Conservation (phyloP, 2,329 filamentous ascomycete species). For the Fonsecaea nubica region DNA sequence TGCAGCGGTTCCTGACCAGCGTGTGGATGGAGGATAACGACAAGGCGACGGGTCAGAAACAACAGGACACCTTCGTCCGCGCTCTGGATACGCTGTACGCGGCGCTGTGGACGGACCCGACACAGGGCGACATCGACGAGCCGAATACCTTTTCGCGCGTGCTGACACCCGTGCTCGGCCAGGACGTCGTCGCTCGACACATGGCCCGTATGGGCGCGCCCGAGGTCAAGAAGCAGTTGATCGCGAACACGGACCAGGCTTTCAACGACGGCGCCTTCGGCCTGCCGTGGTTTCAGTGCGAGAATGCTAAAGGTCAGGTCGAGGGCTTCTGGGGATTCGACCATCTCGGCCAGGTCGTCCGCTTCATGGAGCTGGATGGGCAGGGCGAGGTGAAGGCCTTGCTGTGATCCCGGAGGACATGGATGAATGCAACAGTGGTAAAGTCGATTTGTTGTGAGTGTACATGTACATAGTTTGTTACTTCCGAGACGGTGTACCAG, state of each 20-base stretch:
- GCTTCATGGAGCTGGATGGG: constrained; percentile 59
- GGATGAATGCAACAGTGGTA: too few relatives aligned
- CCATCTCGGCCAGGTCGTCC: constrained; percentile 62
- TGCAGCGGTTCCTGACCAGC: constrained; percentile 60
- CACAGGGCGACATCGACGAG: constrained; percentile 34
- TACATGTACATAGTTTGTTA: too few relatives aligned
- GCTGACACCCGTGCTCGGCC: constrained; percentile 54
- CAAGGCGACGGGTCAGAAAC: constrained; percentile 16
- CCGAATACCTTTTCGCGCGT: constrained; percentile 53
- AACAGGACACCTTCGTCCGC: constrained; percentile 50
- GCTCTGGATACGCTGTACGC: constrained; percentile 58
- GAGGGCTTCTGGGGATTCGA: constrained; percentile 68
- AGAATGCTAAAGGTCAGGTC: constrained; percentile 59
- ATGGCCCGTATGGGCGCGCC: constrained; percentile 18
- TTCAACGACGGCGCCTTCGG: constrained; percentile 65
- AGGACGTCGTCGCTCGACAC: constrained; percentile 47
- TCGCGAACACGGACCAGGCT: constrained; percentile 58
- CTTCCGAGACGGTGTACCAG: too few relatives aligned
- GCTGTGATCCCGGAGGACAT: constrained; percentile 14
- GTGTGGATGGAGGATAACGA: constrained; percentile 45
- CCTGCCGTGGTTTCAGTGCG: constrained; percentile 65
- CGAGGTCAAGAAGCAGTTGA: constrained; percentile 53
- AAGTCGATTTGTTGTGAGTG: too few relatives aligned
- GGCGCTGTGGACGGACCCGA: constrained; percentile 60
- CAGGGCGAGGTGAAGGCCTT: constrained; percentile 29